Evolutionary conservation across 2,329 filamentous ascomycete genomes (phyloP).

Genomic region (Fusarium xyrophilum): DNA sequence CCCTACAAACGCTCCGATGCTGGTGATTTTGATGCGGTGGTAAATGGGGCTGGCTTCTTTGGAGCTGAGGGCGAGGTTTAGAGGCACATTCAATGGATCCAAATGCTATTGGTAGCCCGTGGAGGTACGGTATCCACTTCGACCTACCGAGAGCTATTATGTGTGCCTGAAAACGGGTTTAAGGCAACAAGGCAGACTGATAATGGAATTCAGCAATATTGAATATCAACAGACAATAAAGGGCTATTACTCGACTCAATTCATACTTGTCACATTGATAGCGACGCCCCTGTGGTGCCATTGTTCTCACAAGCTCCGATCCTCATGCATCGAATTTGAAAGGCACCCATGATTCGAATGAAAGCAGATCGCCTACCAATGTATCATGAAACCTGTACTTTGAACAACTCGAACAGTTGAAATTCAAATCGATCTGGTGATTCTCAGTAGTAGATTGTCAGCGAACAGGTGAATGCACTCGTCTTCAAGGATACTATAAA

Average conservation of each 20-base stretch:
- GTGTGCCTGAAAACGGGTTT: slow-evolving; percentile 40
- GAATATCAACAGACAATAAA: neutral
- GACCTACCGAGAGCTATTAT: neutral
- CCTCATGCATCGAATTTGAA: neutral
- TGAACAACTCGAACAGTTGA: slow-evolving; percentile 1
- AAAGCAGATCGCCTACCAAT: neutral
- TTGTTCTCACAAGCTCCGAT: neutral
- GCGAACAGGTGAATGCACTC: fast-evolving
- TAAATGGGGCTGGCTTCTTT: slow-evolving; percentile 30
- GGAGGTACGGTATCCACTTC: slow-evolving; percentile 42
- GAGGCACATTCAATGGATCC: slow-evolving; percentile 26
- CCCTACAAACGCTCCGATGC: slow-evolving; percentile 23
- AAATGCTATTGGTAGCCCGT: slow-evolving; percentile 25
- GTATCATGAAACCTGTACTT: slow-evolving; percentile 20
- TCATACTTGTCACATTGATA: no score
- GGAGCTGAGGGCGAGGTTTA: slow-evolving; percentile 29
- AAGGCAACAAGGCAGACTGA: slow-evolving; percentile 46
- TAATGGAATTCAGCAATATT: neutral
- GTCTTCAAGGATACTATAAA: fast-evolving
- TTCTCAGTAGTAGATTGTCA: neutral
- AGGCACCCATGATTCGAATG: slow-evolving; percentile 1
- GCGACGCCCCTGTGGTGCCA: neutral
- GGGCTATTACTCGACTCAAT: neutral
- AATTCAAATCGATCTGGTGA: neutral
- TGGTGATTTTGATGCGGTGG: slow-evolving; percentile 35